phyloP scores from a whole-genome alignment of 192 early-diverging fungal species.

The Coemansia sp. region DNA sequence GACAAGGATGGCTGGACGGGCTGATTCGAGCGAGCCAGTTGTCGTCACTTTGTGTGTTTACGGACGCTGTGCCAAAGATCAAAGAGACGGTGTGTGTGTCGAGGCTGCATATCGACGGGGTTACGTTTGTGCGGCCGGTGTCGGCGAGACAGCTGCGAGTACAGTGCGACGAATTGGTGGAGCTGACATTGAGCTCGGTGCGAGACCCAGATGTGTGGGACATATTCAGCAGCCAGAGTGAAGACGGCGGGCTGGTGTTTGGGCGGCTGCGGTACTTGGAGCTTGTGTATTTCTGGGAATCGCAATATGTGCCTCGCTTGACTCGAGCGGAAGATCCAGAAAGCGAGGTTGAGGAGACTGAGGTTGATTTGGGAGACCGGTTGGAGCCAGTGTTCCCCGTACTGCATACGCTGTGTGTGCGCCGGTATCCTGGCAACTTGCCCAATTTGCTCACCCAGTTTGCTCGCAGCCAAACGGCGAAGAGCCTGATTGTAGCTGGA shows the following conservation, averaged over 20 bases:
- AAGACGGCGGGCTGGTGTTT: not conserved
- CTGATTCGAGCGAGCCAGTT: slow-evolving; percentile 18
- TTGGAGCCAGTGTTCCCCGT: slow-evolving; percentile 12
- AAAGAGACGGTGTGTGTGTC: not conserved
- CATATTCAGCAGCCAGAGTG: not conserved
- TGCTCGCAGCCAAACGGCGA: slow-evolving; percentile 4
- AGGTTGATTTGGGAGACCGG: no score
- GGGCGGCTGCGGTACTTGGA: slow-evolving; percentile 2
- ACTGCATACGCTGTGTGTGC: slow-evolving; percentile 9
- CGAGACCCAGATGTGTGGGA: not conserved
- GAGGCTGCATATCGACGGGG: slow-evolving; percentile 2
- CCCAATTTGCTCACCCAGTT: slow-evolving; percentile 8
- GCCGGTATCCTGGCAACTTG: slow-evolving; percentile 11
- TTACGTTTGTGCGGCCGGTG: not conserved
- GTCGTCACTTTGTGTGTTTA: slow-evolving; percentile 2
- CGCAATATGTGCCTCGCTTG: not conserved
- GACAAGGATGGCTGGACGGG: not conserved
- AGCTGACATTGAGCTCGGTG: not conserved
- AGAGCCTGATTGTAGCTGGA: slow-evolving; percentile 8
- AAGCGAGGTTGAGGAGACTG: not conserved
- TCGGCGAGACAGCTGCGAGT: not conserved
- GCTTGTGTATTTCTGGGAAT: slow-evolving; percentile 3
- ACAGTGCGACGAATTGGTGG: not conserved
- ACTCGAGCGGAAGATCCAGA: not conserved
- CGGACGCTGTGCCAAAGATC: not conserved